A percentile compares a stretch with the other conserved stretches of the same genome.
Evolutionary conservation across 192 early-diverging fungal genomes (phyloP).

Genomic region (Entophlyctis luteolus): DNA sequence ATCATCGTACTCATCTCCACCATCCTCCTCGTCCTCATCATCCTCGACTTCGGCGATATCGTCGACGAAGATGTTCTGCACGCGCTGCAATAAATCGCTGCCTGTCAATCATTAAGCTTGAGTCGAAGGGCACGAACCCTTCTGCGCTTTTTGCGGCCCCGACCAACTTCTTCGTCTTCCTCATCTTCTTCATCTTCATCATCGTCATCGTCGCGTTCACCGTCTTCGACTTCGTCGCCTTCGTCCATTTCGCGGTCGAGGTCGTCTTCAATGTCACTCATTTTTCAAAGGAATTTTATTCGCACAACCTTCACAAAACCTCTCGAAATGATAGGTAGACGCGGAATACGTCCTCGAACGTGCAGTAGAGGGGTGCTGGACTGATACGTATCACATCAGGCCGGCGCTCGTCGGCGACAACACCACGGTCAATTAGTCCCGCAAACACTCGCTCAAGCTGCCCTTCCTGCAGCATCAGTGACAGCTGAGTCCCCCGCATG

Average conservation of each 20-base stretch:
- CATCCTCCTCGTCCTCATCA: conserved; percentile 74
- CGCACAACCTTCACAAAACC: conserved; percentile 4
- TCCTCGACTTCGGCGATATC: conserved; percentile 70
- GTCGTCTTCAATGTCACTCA: conserved; percentile 12
- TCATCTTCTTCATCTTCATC: conserved; percentile 23
- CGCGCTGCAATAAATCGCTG: no score
- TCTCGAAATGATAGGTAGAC: conserved; percentile 58
- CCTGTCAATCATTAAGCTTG: no score
- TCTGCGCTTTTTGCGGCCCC: neutral
- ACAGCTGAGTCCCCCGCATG: conserved; percentile 84
- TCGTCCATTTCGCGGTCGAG: conserved; percentile 9
- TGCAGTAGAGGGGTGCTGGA: conserved; percentile 87
- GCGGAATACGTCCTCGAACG: conserved; percentile 72
- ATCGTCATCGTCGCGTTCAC: conserved; percentile 16
- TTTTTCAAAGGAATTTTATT: neutral
- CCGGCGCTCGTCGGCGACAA: conserved; percentile 84
- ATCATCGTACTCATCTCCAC: conserved; percentile 66
- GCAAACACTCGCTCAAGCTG: conserved; percentile 64
- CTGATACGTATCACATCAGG: conserved; percentile 88
- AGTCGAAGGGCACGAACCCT: neutral
- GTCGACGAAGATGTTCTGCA: conserved; percentile 63
- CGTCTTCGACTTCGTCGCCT: neutral
- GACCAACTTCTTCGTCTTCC: conserved; percentile 22
- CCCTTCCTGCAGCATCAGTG: conserved; percentile 56
- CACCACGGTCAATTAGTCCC: conserved; percentile 55